A percentile compares a stretch with the other conserved stretches of the same genome.
These are phyloP conservation scores for Monosporascus sp. DNA, from an alignment of 2,329 filamentous ascomycete species.

Conservation along the genomic window DNA sequence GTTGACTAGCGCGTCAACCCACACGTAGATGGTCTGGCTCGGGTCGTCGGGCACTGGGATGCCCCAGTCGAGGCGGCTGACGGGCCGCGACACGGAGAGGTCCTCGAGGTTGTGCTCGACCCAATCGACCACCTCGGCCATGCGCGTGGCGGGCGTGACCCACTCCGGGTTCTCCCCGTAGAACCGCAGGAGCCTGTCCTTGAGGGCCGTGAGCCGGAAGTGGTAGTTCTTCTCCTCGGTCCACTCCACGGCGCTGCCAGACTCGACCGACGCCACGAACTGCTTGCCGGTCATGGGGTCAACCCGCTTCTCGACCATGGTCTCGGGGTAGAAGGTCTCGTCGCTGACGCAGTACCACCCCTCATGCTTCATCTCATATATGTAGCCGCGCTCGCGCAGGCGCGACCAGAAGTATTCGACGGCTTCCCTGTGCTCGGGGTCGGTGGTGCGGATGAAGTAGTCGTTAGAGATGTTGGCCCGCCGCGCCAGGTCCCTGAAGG, in stretches of 20 bases:
- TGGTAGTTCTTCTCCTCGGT: slow-evolving; percentile 91
- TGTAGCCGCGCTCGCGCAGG: slow-evolving; percentile 67
- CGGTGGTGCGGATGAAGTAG: slow-evolving; percentile 89
- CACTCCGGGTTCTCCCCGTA: slow-evolving; percentile 74
- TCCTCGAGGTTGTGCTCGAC: slow-evolving; percentile 77
- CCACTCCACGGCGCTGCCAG: slow-evolving; percentile 92
- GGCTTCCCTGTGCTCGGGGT: slow-evolving; percentile 72
- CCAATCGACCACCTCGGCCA: slow-evolving; percentile 73
- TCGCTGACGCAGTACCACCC: slow-evolving; percentile 98
- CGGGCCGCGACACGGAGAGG: slow-evolving; percentile 81
- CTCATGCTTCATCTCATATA: slow-evolving; percentile 81
- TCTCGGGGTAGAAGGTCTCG: slow-evolving; percentile 88
- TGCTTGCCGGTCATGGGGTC: slow-evolving; percentile 78
- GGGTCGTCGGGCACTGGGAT: slow-evolving; percentile 81
- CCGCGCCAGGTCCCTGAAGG: slow-evolving; percentile 70
- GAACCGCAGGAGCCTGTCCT: slow-evolving; percentile 71
- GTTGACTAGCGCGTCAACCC: slow-evolving; percentile 93
- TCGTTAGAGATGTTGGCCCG: slow-evolving; percentile 69
- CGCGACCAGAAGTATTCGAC: slow-evolving; percentile 88
- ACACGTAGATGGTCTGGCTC: slow-evolving; percentile 92
- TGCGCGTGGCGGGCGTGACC: slow-evolving; percentile 66
- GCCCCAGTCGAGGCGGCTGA: slow-evolving; percentile 76
- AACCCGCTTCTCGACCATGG: slow-evolving; percentile 65
- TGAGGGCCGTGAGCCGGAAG: slow-evolving; percentile 81
- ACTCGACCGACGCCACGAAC: slow-evolving; percentile 78